Percentiles rank a stretch among this genome's conserved stretches.
These are phyloP conservation scores for Eragrostis nindensis DNA, from an alignment of 176 grass and related monocot genomes.

Conservation along the genomic window DNA sequence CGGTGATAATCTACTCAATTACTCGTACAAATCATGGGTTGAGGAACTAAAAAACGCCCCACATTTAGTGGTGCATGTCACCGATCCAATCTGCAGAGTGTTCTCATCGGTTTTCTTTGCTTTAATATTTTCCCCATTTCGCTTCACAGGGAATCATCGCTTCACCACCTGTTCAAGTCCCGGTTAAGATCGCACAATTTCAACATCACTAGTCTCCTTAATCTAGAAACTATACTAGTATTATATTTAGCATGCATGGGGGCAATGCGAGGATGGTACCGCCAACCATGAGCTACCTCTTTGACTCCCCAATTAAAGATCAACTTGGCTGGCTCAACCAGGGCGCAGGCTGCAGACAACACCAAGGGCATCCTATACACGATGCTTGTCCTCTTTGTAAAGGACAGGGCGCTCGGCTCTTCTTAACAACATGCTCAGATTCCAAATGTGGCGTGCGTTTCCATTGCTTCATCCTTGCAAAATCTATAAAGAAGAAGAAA, in stretches of 20 bases:
- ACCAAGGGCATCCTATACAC: conserved; percentile 26
- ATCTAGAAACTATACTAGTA: background rate
- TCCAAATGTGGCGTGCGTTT: conserved; percentile 30
- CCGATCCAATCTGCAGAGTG: background rate
- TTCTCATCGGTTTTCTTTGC: too few species aligned
- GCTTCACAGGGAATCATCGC: background rate
- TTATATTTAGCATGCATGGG: conserved; percentile 16
- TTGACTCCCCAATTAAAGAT: conserved; percentile 49
- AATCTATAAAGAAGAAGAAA: too few species aligned
- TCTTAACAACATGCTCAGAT: background rate
- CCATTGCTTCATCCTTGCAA: background rate
- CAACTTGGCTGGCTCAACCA: conserved; percentile 6
- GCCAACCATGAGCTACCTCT: conserved; percentile 27
- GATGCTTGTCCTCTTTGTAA: conserved; percentile 44
- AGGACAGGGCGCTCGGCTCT: background rate
- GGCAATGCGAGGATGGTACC: conserved; percentile 5
- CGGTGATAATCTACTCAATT: background rate
- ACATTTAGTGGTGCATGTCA: background rate
- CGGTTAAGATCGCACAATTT: background rate
- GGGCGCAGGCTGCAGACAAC: conserved; percentile 16
- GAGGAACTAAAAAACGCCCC: background rate
- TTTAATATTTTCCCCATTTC: too few species aligned
- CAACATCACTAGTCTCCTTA: background rate
- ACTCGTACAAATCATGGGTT: background rate
- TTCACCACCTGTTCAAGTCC: background rate